Evolutionary conservation across 495 filamentous ascomycete genomes (phyloP), one percentile per base, ranked within the genome.

Genomic region (Daldinia bambusicola): DNA sequence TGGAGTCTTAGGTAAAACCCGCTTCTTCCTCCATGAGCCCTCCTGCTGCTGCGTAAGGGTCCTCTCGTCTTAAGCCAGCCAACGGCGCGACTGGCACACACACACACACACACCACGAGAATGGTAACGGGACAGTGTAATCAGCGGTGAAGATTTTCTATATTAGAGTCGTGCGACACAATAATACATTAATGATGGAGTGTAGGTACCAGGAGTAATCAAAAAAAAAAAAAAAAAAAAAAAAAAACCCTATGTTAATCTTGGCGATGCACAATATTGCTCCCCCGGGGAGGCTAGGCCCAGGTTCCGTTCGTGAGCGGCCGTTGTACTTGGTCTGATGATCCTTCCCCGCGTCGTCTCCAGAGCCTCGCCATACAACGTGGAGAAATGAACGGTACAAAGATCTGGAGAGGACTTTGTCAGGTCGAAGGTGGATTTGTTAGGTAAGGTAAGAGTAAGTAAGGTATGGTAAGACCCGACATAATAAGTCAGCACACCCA

Each of bases 401-500:
- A 72, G 70, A 72, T 72, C 70, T 69, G 50, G 58, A 65, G 51
- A 61, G 57, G 20, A 36, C 34, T 36, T 26, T 26, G 38, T n/a
- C 4, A 52, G 34, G 32, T 22, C 52, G 32, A 22, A 43, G 34
- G 41, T 14, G 52, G 32, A 22, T 26, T 34, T 20, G 48, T 40
- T 48, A 22, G 36, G 26, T 31, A 40, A 30, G 16, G 8, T 34
- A 36, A 36, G 34, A 26, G 26, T 26, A 26, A 26, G 34, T 36
- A 48, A 48, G 45, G 45, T 61, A 55, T 40, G 70, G 70, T 68
- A 63, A 55, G 64, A 55, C 61, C 61, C 55, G 61, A 60, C 45
- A 20, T 69, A 66, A 20, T 69, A 66, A 72, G 55, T 57, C 70
- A 72, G 61, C 70, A 72, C 70, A 72, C 70, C 70, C 70, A 22